phyloP scores from a whole-genome alignment of 352 stramenopile genomes.

The Globisporangium canariense region DNA sequence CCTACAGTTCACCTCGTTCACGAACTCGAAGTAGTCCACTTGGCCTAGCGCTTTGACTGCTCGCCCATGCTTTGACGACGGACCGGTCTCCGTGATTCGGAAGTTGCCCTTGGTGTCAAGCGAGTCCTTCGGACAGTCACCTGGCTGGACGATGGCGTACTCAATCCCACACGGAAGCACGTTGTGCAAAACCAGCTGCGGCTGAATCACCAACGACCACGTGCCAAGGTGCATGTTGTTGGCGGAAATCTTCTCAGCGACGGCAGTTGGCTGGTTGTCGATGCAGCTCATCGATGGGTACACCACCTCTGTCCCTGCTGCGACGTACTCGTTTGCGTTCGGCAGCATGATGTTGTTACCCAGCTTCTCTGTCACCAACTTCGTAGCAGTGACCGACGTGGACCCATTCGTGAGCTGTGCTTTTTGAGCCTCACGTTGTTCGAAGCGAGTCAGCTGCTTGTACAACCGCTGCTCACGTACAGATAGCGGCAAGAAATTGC shows the following conservation, averaged over 20 bases:
- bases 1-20: slow-evolving; percentile 78
- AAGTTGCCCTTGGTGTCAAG: slow-evolving; percentile 63
- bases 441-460: slow-evolving; percentile 69
- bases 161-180: slow-evolving; percentile 79
- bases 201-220: slow-evolving; percentile 80
- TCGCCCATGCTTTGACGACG: slow-evolving; percentile 43
- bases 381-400: slow-evolving; percentile 33
- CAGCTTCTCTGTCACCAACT: slow-evolving; percentile 65
- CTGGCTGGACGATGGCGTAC: slow-evolving; percentile 77
- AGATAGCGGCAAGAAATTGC: slow-evolving; percentile 66
- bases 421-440: slow-evolving; percentile 67
- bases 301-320: slow-evolving; percentile 55
- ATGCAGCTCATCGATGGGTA: slow-evolving; percentile 74
- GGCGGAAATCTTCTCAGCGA: slow-evolving; percentile 68
- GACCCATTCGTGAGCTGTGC: slow-evolving; percentile 45
- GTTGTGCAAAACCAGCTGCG: slow-evolving; percentile 79
- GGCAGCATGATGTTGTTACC: slow-evolving; percentile 58
- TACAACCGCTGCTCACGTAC: slow-evolving; percentile 71
- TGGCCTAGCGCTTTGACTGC: slow-evolving; percentile 44
- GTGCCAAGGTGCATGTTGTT: slow-evolving; percentile 56
- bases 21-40: slow-evolving; percentile 67
- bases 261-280: slow-evolving; percentile 78
- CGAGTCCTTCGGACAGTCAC: slow-evolving; percentile 61
- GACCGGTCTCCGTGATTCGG: slow-evolving; percentile 25
- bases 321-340: slow-evolving; percentile 36